phyloP scores from a whole-genome alignment of 1,284 basidiomycete species.

The Entoloma clypeatum region DNA sequence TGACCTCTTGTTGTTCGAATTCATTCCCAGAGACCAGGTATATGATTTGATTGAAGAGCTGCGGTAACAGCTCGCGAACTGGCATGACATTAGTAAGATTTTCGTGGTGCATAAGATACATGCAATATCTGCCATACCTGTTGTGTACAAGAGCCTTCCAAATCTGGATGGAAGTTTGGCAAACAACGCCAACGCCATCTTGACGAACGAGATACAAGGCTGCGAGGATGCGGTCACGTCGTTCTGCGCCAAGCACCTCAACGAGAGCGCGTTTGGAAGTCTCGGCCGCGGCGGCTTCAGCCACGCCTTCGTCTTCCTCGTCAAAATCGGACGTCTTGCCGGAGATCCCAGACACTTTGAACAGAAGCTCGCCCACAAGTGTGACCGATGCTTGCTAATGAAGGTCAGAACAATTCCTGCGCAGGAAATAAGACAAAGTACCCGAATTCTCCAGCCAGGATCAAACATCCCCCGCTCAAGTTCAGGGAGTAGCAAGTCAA shows the following conservation, averaged over 20 bases:
- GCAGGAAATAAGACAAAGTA: conserved; percentile 36
- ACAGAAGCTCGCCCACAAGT: conserved; percentile 92
- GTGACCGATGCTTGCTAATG: conserved; percentile 89
- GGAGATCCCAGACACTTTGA: conserved; percentile 97
- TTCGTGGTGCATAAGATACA: conserved; percentile 2
- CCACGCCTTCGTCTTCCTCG: conserved; percentile 74
- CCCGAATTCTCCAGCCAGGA: conserved; percentile 90
- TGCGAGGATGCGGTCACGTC: conserved; percentile 87
- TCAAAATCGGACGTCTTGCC: conserved; percentile 78
- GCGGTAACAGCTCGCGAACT: conserved; percentile 93
- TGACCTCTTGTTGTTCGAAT: conserved; percentile 92
- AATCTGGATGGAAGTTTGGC: conserved; percentile 91
- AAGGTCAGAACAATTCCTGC: conserved; percentile 10
- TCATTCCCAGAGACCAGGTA: conserved; percentile 76
- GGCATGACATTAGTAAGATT: conserved; percentile 16
- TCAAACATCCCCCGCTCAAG: conserved; percentile 96
- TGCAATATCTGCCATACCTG: conserved; percentile 39
- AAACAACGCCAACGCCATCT: conserved; percentile 87
- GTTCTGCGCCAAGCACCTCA: conserved; percentile 86
- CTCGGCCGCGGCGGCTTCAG: conserved; percentile 67
- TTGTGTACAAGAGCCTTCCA: conserved; percentile 99
- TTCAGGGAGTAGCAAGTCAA: conserved; percentile 93
- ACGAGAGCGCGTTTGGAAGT: conserved; percentile 81
- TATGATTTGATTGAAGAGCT: conserved; percentile 78
- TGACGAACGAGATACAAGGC: conserved; percentile 93